phyloP scores from a whole-genome alignment of 169 alveolate genomes.

The Ichthyophthirius multifiliis region DNA sequence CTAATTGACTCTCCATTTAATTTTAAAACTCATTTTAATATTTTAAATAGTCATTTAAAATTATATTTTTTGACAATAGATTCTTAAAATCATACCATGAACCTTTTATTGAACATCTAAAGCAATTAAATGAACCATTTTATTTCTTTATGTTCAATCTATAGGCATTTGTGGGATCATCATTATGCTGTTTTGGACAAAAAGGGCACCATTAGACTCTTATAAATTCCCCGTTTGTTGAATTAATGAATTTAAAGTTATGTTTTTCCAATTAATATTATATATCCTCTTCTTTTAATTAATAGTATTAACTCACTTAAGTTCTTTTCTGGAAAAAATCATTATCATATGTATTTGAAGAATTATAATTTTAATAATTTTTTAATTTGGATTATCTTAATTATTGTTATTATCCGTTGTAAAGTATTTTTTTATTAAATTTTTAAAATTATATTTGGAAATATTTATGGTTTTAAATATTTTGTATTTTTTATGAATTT shows the following conservation, averaged over 20 bases:
- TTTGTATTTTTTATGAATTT: too few relatives aligned
- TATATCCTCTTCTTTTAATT: neutral
- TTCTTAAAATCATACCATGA: constrained; percentile 57
- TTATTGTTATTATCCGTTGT: too few relatives aligned
- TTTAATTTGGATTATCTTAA: too few relatives aligned
- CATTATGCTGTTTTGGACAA: constrained; percentile 64
- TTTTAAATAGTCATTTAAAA: neutral
- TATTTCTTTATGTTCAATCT: constrained; percentile 41
- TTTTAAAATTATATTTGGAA: too few relatives aligned
- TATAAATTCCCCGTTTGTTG: neutral
- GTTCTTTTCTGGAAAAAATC: too few relatives aligned
- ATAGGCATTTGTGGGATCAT: constrained; percentile 53
- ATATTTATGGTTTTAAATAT: too few relatives aligned
- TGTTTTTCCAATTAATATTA: neutral
- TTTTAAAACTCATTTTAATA: neutral
- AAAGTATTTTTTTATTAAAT: too few relatives aligned
- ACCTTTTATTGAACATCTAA: constrained; percentile 57
- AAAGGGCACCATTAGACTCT: constrained; percentile 58
- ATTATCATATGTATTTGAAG: too few relatives aligned
- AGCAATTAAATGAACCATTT: constrained; percentile 66
- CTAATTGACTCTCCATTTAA: neutral
- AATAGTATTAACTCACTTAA: neutral
- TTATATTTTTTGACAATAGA: constrained; percentile 7
- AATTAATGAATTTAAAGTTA: neutral
- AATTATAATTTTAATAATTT: too few relatives aligned